A percentile compares a stretch with the other conserved stretches of the same genome.
Evolutionary conservation across 768 basidiomycete genomes (phyloP).

Genomic region (Rhodotorula graminis): DNA sequence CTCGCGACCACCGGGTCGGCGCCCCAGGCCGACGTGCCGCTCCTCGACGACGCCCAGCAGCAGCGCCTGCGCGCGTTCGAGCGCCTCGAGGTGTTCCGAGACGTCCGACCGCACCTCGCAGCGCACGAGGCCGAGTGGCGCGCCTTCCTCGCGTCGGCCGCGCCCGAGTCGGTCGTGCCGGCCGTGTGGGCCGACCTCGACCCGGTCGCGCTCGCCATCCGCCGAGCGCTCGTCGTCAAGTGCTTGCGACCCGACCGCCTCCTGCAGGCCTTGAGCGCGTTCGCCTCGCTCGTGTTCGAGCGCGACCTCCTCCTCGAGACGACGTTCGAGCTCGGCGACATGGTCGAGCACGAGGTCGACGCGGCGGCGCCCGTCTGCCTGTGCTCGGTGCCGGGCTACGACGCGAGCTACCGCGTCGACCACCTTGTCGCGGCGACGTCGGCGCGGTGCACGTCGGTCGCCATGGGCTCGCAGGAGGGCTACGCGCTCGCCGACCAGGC

Average conservation of each 20-base stretch:
- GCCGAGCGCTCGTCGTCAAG: conserved; percentile 74
- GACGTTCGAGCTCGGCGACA: conserved; percentile 65
- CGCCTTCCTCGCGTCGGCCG: conserved; percentile 62
- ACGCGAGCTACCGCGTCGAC: conserved; percentile 95
- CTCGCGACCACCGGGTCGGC: conserved; percentile 18
- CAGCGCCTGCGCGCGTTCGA: conserved; percentile 66
- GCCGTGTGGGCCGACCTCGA: conserved; percentile 66
- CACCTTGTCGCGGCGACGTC: conserved; percentile 68
- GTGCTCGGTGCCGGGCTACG: conserved; percentile 90
- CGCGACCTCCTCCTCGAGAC: conserved; percentile 71
- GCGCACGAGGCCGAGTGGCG: conserved; percentile 66
- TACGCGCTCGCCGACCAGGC: conserved; percentile 93
- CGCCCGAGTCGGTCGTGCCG: conserved; percentile 68
- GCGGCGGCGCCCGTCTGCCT: conserved; percentile 79
- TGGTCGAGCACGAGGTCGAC: conserved; percentile 74
- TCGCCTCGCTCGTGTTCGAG: conserved; percentile 71
- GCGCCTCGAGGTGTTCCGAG: conserved; percentile 69
- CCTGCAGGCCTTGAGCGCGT: conserved; percentile 70
- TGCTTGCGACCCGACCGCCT: conserved; percentile 90
- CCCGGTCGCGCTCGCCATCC: conserved; percentile 53
- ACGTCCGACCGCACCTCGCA: conserved; percentile 59
- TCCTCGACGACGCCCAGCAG: conserved; percentile 65
- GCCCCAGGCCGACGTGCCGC: conserved; percentile 44
- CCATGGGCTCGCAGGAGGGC: conserved; percentile 99
- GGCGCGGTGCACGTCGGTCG: conserved; percentile 76